Base-by-base conservation (phyloP, 1,284 basidiomycete genomes). In the Pisolithus thermaeus region DNA sequence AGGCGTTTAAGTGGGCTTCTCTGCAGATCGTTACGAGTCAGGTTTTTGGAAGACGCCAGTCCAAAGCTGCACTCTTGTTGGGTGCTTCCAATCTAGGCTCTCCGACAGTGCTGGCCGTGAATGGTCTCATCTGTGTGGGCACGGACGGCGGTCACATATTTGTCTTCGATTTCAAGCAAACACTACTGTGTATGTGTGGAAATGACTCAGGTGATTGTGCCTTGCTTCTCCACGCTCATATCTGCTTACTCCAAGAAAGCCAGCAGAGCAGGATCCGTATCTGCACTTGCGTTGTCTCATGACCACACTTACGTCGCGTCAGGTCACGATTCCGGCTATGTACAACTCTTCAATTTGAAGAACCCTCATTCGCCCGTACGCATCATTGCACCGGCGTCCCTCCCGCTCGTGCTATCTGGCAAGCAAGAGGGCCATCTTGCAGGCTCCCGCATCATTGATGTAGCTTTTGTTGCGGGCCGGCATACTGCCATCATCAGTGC, bases 401-500 rank as follows among this genome's bases (percentile, higher is more conserved):
- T 85, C 9, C 70, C 77, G 16, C 78, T 79, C 1, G 81, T 96
- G 8, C 71, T 79, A 6, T 82, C 91, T 1, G 97, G 97, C 8
- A 77, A 89, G 36, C 89, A 92, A 61, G 97, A 99, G 70, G 97
- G 97, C 0, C 97, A 99, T 65, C 71, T 99, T 7, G 67, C 76
- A 18, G 89, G 89, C n/a, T 88, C 89, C 2, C 78, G 83, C n/a
- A 94, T 99, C 46, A 74, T 90, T 52, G 89, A 81, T 59, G 73
- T 99, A 42, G 87, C 84, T 11, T 99, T 99, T 62, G 83, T 99
- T n/a, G 93, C 92, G 7, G 84, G 86, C 16, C 79, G 96, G 37
- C 96, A 97, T 64, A 99, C 97, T 1, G 94, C 93, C 2, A 81
- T 99, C 47, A 84, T 98, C 36, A 90, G 88, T 9, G 91, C 92